Percentiles rank a stretch among this genome's conserved stretches.
Evolutionary conservation across 2,329 filamentous ascomycete species (phyloP).

Genomic region (Aspergillus japonicus): DNA sequence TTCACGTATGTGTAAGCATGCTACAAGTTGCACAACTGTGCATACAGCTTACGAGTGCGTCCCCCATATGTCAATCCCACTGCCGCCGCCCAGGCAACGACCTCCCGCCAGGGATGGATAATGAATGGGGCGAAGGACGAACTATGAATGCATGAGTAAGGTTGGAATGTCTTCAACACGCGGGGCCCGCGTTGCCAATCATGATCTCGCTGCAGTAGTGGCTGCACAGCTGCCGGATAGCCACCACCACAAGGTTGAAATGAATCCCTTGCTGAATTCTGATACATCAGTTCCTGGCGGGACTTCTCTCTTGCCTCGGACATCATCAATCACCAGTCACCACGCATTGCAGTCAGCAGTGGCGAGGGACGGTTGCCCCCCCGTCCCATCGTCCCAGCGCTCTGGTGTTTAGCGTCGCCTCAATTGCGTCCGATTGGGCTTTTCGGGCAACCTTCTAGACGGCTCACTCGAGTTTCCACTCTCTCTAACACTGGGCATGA

Average conservation of each 20-base stretch:
- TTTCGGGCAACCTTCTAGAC: slow-evolving; percentile 15
- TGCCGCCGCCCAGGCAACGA: neutral
- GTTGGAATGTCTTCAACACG: neutral
- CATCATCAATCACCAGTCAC: neutral
- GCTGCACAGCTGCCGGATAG: neutral
- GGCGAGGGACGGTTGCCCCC: neutral
- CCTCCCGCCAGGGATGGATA: neutral
- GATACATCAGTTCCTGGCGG: neutral
- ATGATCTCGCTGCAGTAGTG: no score
- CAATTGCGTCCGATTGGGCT: slow-evolving; percentile 20
- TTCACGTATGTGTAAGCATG: neutral
- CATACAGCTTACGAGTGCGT: neutral
- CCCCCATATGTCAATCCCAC: neutral
- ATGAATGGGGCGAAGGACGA: neutral
- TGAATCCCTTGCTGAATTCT: neutral
- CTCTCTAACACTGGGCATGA: neutral
- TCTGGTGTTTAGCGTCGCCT: slow-evolving; percentile 5
- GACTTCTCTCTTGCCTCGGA: neutral
- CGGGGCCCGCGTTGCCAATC: neutral
- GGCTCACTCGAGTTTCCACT: slow-evolving; percentile 13
- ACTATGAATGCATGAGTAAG: neutral
- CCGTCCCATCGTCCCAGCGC: neutral
- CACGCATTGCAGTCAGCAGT: neutral
- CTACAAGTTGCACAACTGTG: no score
- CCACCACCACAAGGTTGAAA: neutral